These are phyloP conservation scores for Xylariaceae sp. DNA, from an alignment of 2,329 filamentous ascomycete genomes.

Conservation along the genomic window DNA sequence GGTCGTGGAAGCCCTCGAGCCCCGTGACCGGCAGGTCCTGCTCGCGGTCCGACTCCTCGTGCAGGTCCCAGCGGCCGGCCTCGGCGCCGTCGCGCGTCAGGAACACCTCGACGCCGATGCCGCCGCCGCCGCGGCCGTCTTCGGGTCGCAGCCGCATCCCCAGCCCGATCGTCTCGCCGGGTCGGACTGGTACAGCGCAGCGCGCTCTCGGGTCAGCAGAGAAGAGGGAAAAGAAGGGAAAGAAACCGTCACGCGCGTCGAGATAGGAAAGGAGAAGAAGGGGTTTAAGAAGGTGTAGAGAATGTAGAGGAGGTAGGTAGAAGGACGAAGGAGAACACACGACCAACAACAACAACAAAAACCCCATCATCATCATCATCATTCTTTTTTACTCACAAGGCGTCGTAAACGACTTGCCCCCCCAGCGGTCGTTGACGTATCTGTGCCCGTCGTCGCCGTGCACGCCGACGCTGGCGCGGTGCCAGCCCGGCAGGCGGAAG, in stretches of 20 bases:
- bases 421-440: slow-evolving; percentile 69
- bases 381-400: too few species aligned
- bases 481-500: slow-evolving; percentile 75
- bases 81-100: slow-evolving; percentile 60
- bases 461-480: slow-evolving; percentile 66
- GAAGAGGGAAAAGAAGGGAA: too few species aligned
- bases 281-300: too few species aligned
- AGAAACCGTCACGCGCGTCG: too few species aligned
- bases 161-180: slow-evolving; percentile 61
- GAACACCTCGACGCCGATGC: slow-evolving; percentile 53
- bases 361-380: too few species aligned
- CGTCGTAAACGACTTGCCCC: slow-evolving; percentile 60
- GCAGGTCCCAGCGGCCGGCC: slow-evolving; percentile 60
- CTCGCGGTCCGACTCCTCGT: slow-evolving; percentile 63
- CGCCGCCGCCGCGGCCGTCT: slow-evolving; percentile 24
- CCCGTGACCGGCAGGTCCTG: slow-evolving; percentile 57
- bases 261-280: too few species aligned
- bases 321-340: too few species aligned
- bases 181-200: too few species aligned
- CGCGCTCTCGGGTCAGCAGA: too few species aligned
- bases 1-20: slow-evolving; percentile 62
- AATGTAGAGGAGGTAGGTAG: too few species aligned
- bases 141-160: slow-evolving; percentile 55
- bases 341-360: too few species aligned
- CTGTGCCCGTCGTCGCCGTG: slow-evolving; percentile 72